Evolutionary conservation across 31 red algal genomes (phyloP), one percentile per base, ranked within the genome.

Genomic region (Odonthalia washingtoniensis): DNA sequence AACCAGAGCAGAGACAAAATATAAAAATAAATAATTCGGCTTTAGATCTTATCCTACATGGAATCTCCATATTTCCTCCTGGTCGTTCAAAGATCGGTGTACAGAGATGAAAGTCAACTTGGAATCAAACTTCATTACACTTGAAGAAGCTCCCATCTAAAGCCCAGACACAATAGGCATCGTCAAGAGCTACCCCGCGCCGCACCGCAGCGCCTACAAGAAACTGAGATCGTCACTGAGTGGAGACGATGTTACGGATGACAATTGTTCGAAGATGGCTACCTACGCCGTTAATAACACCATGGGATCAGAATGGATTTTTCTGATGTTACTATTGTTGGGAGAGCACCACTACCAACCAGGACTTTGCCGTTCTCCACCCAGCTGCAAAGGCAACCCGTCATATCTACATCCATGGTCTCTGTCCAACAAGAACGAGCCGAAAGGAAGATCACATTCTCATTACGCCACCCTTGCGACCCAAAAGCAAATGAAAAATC

Each of bases 41-140:
- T 46, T 2, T 63, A 62, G 83, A 39, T 57, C 57, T 37, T 67
- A 14, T 4, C 35, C 9, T 87, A 74, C 66, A 12, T 74, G 5
- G 82, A 66, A 32, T 63, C 80, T 18, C 80, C 80, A 5, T 61
- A 70, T 74, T 70, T 72, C 42, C 46, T 70, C 21, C 3, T 40
- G 2, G 52, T 49, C 3, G 82, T 73, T 53, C 82, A 85, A 52
- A 66, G 68, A 16, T 72, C 63, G 24, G 65, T 16, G 18, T 84
- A 67, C 37, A 16, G 80, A 74, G 27, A 67, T 72, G 40, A 21
- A 21, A 0, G 80, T 12, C 4, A 6, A 5, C 16, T 0, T 36
- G 0, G 16, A 68, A 43, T 28, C 80, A 38, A 34, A 72, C 18
- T 37, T 37, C 1, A 33, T 74, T 75, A 26, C 9, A n/a, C 17